phyloP scores from a whole-genome alignment of 768 basidiomycete species.

The Phanerodontia chrysosporium region DNA sequence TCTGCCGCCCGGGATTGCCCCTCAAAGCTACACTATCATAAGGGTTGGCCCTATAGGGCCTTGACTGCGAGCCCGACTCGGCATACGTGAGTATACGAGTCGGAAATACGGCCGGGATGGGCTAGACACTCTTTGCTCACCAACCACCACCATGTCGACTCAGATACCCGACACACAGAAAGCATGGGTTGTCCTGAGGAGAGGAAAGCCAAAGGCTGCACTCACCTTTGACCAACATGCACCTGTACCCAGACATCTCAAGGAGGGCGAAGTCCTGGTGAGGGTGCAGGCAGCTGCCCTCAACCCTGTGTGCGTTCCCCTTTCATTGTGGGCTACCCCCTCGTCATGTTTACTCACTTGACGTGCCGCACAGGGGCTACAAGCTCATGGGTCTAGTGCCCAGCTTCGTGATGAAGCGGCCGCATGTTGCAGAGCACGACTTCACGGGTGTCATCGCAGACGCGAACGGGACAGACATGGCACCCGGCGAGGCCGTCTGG shows the following conservation, averaged over 20 bases:
- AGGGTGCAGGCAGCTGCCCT: slow-evolving; percentile 52
- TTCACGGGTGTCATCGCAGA: slow-evolving; percentile 60
- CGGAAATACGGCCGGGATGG: too few relatives aligned
- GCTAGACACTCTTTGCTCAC: background rate
- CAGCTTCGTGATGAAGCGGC: slow-evolving; percentile 41
- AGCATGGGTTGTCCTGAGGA: slow-evolving; percentile 27
- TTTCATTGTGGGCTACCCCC: background rate
- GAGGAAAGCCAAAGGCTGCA: slow-evolving; percentile 27
- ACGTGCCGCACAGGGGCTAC: slow-evolving; percentile 40
- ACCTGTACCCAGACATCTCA: slow-evolving; percentile 30
- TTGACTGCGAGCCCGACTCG: too few relatives aligned
- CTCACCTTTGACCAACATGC: slow-evolving; percentile 24
- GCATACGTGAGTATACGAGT: too few relatives aligned
- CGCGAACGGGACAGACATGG: slow-evolving; percentile 47
- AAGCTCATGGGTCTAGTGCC: slow-evolving; percentile 53
- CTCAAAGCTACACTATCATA: too few relatives aligned
- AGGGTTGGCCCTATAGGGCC: too few relatives aligned
- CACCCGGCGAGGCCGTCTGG: slow-evolving; percentile 59
- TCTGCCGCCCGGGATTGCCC: too few relatives aligned
- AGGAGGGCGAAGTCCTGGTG: slow-evolving; percentile 43
- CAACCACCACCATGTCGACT: background rate
- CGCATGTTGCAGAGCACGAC: slow-evolving; percentile 57
- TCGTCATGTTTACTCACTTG: background rate
- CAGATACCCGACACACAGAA: slow-evolving; percentile 13
- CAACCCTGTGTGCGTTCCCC: slow-evolving; percentile 58